phyloP scores from a whole-genome alignment of 306 rosid species.

The Spatholobus suberectus region DNA sequence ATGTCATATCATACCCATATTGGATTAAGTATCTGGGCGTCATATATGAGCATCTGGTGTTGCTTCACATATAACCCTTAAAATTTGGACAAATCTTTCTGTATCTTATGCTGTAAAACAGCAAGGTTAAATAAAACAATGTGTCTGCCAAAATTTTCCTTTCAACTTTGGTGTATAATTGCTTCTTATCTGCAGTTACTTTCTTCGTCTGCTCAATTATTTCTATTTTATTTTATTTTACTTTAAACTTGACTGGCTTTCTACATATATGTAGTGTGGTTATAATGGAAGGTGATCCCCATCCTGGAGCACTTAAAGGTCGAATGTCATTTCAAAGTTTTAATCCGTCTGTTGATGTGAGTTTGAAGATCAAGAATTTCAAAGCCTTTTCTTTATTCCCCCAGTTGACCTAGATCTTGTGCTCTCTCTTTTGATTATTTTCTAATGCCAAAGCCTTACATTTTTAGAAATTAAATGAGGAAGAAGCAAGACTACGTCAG shows the following conservation, averaged over 20 bases:
- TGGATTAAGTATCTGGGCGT: neutral
- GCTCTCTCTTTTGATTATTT: neutral
- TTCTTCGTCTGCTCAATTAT: slow-evolving; percentile 14
- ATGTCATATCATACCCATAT: neutral
- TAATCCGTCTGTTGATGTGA: slow-evolving; percentile 92
- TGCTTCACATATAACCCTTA: neutral
- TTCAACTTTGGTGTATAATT: neutral
- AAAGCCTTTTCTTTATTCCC: slow-evolving; percentile 24
- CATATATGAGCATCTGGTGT: neutral
- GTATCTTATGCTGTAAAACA: neutral
- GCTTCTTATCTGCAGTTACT: slow-evolving; percentile 15
- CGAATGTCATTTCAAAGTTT: slow-evolving; percentile 88
- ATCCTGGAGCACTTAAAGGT: slow-evolving; percentile 80
- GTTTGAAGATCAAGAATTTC: slow-evolving; percentile 52
- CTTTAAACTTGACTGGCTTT: slow-evolving; percentile 11
- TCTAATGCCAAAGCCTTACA: slow-evolving; percentile 46
- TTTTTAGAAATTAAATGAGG: slow-evolving; percentile 82
- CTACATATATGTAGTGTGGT: slow-evolving; percentile 61
- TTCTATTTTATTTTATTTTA: neutral
- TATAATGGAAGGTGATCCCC: slow-evolving; percentile 91
- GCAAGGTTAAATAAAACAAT: neutral
- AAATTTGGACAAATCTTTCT: neutral
- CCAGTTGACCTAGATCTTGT: slow-evolving; percentile 1
- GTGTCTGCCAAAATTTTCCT: neutral
- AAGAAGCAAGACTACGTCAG: slow-evolving; percentile 52